phyloP scores from a whole-genome alignment of 805 yeast genomes.

The Cyberlindnera bimundalis region DNA sequence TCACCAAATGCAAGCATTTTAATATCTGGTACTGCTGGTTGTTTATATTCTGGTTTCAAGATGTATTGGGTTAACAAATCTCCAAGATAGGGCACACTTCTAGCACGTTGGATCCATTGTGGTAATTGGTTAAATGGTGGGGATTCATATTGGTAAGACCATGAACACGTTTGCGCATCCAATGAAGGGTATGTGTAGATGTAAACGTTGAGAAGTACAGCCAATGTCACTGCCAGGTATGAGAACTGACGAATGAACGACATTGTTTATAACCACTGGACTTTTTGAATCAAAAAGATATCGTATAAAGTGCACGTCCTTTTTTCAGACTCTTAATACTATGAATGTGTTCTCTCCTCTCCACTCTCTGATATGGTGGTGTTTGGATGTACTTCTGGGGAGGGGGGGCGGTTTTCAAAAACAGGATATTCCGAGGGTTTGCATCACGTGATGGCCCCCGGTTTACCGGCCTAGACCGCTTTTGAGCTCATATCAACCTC shows the following conservation, averaged over 20 bases:
- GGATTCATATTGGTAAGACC: conserved; percentile 39
- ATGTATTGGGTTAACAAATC: conserved; percentile 29
- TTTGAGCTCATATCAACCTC: no score
- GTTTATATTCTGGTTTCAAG: conserved; percentile 17
- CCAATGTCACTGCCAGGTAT: conserved; percentile 26
- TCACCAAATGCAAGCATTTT: conserved; percentile 86
- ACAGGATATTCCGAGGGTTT: no score
- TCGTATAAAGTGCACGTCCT: no score
- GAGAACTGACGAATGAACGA: conserved; percentile 25
- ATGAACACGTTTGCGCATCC: conserved; percentile 51
- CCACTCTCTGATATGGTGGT: no score
- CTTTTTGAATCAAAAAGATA: no score
- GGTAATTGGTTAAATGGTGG: conserved; percentile 11
- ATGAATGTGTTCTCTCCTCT: no score
- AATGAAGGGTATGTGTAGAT: conserved; percentile 76
- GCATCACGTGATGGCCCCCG: no score
- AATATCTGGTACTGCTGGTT: conserved; percentile 37
- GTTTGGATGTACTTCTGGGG: not conserved
- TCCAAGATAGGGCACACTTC: conserved; percentile 22
- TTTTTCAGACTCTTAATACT: no score
- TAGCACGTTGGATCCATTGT: conserved; percentile 8
- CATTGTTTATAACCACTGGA: no score
- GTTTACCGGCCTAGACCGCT: no score
- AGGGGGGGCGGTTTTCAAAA: no score
- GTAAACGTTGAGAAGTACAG: conserved; percentile 54